A percentile compares a stretch with the other conserved stretches of the same genome.
phyloP scores from a whole-genome alignment of 495 filamentous ascomycete species.

The Xylaria grammica region DNA sequence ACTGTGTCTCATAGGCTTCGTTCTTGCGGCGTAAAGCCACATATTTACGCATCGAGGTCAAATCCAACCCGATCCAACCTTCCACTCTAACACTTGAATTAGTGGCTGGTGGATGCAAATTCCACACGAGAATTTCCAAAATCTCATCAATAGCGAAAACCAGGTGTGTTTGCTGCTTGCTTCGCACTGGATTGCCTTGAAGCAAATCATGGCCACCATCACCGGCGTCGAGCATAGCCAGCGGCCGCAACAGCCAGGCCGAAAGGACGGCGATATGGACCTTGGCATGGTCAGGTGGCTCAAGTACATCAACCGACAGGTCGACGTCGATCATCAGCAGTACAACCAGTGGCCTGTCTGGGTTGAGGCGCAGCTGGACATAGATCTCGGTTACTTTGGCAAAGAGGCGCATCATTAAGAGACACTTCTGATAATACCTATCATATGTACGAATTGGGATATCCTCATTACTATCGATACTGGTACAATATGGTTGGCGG shows the following conservation, averaged over 20 bases:
- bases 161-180: slow-evolving; percentile 56
- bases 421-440: background rate
- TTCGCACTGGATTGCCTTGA: slow-evolving; percentile 63
- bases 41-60: background rate
- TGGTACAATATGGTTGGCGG: background rate
- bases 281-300: slow-evolving; percentile 47
- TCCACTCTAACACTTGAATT: background rate
- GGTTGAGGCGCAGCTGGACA: slow-evolving; percentile 50
- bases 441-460: background rate
- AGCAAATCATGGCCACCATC: slow-evolving; percentile 61
- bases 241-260: slow-evolving; percentile 21
- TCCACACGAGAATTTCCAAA: slow-evolving; percentile 58
- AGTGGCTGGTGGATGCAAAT: slow-evolving; percentile 56
- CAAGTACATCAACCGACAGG: slow-evolving; percentile 44
- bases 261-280: slow-evolving; percentile 27
- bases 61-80: background rate
- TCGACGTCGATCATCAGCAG: slow-evolving; percentile 42
- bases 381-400: slow-evolving; percentile 43
- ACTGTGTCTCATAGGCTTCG: background rate
- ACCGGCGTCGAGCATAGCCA: slow-evolving; percentile 37
- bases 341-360: slow-evolving; percentile 56
- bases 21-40: background rate
- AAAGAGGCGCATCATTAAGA: slow-evolving; percentile 19
- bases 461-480: slow-evolving; percentile 2
- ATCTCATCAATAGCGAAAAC: slow-evolving; percentile 56